Conservation (phyloP, 352 stramenopile genomes). For the Phytophthora cryptogea region DNA sequence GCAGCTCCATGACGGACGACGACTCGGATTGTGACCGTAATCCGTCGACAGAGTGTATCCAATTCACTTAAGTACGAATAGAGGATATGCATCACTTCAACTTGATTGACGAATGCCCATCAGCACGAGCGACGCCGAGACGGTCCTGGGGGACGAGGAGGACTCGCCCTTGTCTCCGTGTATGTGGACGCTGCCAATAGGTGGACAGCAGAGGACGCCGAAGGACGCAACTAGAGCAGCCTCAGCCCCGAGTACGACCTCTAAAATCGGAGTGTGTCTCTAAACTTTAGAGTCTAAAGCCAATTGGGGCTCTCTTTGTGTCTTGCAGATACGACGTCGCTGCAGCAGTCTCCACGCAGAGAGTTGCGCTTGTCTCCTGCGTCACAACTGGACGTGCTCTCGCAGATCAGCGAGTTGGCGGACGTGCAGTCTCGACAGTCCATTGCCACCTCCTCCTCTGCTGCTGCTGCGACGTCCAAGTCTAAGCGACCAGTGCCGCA, state of each 20-base stretch:
- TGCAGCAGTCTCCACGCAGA: constrained; percentile 1
- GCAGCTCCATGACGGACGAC: constrained; percentile 38
- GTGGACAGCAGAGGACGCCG: background rate
- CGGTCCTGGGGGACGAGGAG: constrained; percentile 34
- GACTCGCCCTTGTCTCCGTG: constrained; percentile 47
- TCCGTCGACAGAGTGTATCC: background rate
- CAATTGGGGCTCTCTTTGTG: too few species aligned
- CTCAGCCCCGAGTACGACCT: background rate
- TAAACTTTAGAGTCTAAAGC: too few species aligned
- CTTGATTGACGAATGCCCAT: constrained; percentile 19
- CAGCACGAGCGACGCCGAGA: constrained; percentile 41
- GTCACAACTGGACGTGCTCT: constrained; percentile 75
- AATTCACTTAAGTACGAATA: constrained; percentile 15
- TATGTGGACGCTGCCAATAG: constrained; percentile 24
- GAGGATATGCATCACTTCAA: constrained; percentile 34
- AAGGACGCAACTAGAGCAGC: too few species aligned
- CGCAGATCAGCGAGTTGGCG: constrained; percentile 75
- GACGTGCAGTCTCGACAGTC: constrained; percentile 31
- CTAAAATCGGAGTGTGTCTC: too few species aligned
- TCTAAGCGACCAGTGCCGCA: constrained; percentile 8
- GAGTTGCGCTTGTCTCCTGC: constrained; percentile 61
- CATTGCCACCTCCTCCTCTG: too few species aligned
- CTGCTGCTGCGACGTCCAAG: background rate
- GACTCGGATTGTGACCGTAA: constrained; percentile 14
- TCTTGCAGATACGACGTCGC: constrained; percentile 2